These are phyloP conservation scores for Aspergillus carlsbadensis DNA, from an alignment of 495 filamentous ascomycete genomes.

Conservation along the genomic window DNA sequence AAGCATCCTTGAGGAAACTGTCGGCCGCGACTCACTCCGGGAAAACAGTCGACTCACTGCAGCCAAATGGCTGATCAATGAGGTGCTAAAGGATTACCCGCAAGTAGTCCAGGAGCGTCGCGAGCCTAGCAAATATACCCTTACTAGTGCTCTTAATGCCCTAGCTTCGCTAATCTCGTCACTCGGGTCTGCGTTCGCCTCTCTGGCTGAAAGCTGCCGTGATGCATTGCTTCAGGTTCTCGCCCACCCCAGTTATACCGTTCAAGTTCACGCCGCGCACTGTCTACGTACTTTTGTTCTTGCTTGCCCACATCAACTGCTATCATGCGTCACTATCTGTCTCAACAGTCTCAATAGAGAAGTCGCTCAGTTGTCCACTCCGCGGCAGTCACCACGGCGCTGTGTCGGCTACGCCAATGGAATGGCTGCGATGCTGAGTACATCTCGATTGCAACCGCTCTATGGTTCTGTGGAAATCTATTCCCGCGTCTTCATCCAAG, in stretches of 20 bases:
- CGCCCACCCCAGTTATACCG: conserved; percentile 93
- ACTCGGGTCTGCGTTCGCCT: conserved; percentile 76
- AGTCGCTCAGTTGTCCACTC: conserved; percentile 70
- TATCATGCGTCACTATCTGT: conserved; percentile 89
- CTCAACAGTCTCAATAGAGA: conserved; percentile 95
- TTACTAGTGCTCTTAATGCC: conserved; percentile 77
- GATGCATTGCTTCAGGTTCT: conserved; percentile 89
- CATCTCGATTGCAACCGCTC: conserved; percentile 80
- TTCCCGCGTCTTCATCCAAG: conserved; percentile 84
- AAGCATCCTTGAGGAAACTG: conserved; percentile 77
- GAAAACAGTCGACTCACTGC: conserved; percentile 84
- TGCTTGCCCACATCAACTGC: conserved; percentile 85
- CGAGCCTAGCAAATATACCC: conserved; percentile 83
- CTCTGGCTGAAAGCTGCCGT: conserved; percentile 74
- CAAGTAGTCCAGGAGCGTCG: conserved; percentile 88
- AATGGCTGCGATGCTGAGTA: conserved; percentile 87
- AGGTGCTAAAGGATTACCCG: conserved; percentile 90
- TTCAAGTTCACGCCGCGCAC: conserved; percentile 83
- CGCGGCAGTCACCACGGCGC: conserved; percentile 74
- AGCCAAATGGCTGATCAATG: conserved; percentile 79
- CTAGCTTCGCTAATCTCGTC: conserved; percentile 74
- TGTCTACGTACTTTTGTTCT: conserved; percentile 85
- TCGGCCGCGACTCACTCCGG: conserved; percentile 79
- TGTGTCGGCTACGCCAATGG: conserved; percentile 94
- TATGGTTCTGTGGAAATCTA: conserved; percentile 96